Evolutionary conservation across 495 filamentous ascomycete species (phyloP).

Genomic region (Daldinia grandis): DNA sequence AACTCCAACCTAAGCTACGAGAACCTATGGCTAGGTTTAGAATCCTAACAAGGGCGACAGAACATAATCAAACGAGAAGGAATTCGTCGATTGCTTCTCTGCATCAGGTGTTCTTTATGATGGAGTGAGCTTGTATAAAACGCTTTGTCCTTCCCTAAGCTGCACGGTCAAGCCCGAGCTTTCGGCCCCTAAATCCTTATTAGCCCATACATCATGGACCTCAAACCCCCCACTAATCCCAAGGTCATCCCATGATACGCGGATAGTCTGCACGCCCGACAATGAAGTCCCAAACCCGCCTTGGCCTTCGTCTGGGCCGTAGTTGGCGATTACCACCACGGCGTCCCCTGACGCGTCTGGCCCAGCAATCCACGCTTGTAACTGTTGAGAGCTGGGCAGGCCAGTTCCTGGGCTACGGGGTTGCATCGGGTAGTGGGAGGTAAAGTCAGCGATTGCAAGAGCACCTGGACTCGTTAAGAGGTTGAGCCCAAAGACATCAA

Average conservation of each 20-base stretch:
- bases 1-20: no score
- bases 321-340: slow-evolving; percentile 43
- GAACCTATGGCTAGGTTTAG: no score
- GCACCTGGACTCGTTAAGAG: slow-evolving; percentile 33
- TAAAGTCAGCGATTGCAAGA: slow-evolving; percentile 33
- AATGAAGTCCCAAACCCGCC: slow-evolving; percentile 38
- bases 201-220: slow-evolving; percentile 37
- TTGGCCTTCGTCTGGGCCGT: slow-evolving; percentile 41
- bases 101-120: not conserved
- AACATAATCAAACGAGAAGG: no score
- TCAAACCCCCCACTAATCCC: slow-evolving; percentile 36
- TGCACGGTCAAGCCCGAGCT: slow-evolving; percentile 31
- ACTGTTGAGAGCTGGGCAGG: slow-evolving; percentile 37
- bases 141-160: slow-evolving; percentile 46
- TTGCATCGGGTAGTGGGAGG: slow-evolving; percentile 43
- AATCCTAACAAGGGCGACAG: no score
- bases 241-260: slow-evolving; percentile 38
- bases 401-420: slow-evolving; percentile 45
- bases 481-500: slow-evolving; percentile 40
- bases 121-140: slow-evolving; percentile 18
- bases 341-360: slow-evolving; percentile 33
- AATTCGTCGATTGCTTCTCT: not conserved
- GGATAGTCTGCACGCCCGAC: slow-evolving; percentile 33
- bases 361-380: slow-evolving; percentile 48
- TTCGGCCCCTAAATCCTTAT: slow-evolving; percentile 23